These are phyloP conservation scores for Talaromyces nanjingensis DNA, from an alignment of 495 filamentous ascomycete species.

Conservation along the genomic window DNA sequence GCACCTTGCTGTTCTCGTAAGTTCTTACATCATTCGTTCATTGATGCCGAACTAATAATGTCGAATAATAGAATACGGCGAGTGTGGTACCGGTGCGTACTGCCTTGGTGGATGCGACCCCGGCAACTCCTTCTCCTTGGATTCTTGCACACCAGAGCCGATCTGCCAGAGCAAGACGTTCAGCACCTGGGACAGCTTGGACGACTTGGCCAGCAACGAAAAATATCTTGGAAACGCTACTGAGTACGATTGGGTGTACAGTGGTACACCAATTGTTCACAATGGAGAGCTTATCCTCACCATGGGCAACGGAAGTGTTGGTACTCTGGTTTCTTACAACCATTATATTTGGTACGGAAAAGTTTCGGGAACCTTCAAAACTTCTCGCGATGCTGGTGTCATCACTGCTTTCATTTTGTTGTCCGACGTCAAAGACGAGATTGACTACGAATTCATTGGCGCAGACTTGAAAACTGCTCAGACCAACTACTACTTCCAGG, in stretches of 20 bases:
- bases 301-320: conserved; percentile 76
- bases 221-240: conserved; percentile 80
- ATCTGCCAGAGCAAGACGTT: conserved; percentile 69
- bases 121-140: conserved; percentile 66
- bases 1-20: conserved; percentile 90
- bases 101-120: conserved; percentile 96
- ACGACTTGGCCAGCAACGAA: conserved; percentile 59
- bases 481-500: conserved; percentile 97
- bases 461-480: conserved; percentile 69
- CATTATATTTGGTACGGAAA: conserved; percentile 97
- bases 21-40: conserved; percentile 24
- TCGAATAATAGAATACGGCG: conserved; percentile 67
- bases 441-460: conserved; percentile 94
- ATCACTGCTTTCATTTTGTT: conserved; percentile 94
- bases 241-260: conserved; percentile 79
- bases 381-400: conserved; percentile 75
- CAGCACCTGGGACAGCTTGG: conserved; percentile 59
- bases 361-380: conserved; percentile 79
- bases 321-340: conserved; percentile 80
- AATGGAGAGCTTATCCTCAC: conserved; percentile 66
- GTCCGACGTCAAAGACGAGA: conserved; percentile 93
- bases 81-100: conserved; percentile 90
- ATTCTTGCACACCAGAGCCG: conserved; percentile 82
- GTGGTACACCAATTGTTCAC: conserved; percentile 61
- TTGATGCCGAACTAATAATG: background rate